phyloP scores from a whole-genome alignment of 129 eudicot species.

The Chrysanthemum seticuspe region DNA sequence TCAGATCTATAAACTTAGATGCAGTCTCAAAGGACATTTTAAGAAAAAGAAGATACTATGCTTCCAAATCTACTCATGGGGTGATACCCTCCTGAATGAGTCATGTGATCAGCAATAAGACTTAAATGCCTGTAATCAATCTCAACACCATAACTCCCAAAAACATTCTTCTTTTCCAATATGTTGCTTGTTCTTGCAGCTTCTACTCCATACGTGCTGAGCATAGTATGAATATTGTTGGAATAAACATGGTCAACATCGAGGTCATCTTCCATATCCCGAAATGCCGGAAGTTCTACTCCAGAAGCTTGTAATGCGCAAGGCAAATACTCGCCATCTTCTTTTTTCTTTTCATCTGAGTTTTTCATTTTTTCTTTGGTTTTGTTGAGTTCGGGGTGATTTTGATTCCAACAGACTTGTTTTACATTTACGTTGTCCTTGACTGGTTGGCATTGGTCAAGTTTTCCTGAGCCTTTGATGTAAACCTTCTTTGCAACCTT shows the following conservation, averaged over 20 bases:
- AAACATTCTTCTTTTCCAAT: slow-evolving; percentile 65
- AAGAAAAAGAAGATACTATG: slow-evolving; percentile 56
- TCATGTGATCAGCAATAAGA: slow-evolving; percentile 85
- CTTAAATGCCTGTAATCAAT: slow-evolving; percentile 80
- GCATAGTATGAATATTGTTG: slow-evolving; percentile 65
- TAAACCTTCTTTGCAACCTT: slow-evolving; percentile 74
- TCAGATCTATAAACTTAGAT: slow-evolving; percentile 65
- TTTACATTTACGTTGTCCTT: slow-evolving; percentile 60
- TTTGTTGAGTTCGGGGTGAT: slow-evolving; percentile 28
- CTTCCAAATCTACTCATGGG: slow-evolving; percentile 85
- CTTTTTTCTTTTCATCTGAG: not conserved
- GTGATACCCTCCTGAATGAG: slow-evolving; percentile 79
- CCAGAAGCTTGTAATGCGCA: slow-evolving; percentile 87
- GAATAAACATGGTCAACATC: slow-evolving; percentile 64
- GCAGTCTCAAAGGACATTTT: slow-evolving; percentile 94
- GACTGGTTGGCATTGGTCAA: slow-evolving; percentile 66
- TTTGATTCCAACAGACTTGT: slow-evolving; percentile 62
- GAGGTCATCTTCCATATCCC: slow-evolving; percentile 83
- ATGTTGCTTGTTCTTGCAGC: slow-evolving; percentile 75
- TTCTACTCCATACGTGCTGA: slow-evolving; percentile 75
- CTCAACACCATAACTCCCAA: slow-evolving; percentile 77
- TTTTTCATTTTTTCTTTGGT: slow-evolving; percentile 24
- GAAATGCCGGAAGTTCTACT: slow-evolving; percentile 58
- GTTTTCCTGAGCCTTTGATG: slow-evolving; percentile 66
- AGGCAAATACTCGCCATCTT: slow-evolving; percentile 29